phyloP scores from a whole-genome alignment of 2,329 filamentous ascomycete genomes.

The Trichoderma atroviride region DNA sequence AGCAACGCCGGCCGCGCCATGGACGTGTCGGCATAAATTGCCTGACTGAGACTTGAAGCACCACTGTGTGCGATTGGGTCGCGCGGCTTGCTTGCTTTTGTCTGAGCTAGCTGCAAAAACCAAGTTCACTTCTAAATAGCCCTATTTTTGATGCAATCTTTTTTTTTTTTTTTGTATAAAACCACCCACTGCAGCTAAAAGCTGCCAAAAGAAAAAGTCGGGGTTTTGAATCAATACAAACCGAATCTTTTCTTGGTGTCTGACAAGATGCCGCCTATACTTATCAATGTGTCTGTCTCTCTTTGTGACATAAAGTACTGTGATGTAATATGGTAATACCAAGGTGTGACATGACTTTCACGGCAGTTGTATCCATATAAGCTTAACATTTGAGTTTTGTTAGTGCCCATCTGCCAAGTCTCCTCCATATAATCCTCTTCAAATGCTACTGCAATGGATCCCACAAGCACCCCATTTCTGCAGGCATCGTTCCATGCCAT shows the following conservation, averaged over 20 bases:
- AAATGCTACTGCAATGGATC: not conserved
- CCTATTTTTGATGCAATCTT: not conserved
- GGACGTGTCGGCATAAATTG: slow-evolving; percentile 35
- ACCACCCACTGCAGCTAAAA: slow-evolving; percentile 6
- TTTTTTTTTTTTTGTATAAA: not conserved
- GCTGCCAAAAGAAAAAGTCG: slow-evolving; percentile 1
- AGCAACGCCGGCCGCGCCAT: slow-evolving; percentile 38
- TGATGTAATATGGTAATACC: not conserved
- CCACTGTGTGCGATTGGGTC: not conserved
- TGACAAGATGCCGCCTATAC: slow-evolving; percentile 15
- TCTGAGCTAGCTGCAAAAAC: slow-evolving; percentile 1
- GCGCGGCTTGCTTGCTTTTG: slow-evolving; percentile 6
- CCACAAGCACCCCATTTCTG: not conserved
- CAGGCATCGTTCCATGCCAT: not conserved
- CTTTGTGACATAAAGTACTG: not conserved
- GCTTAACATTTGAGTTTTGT: not conserved
- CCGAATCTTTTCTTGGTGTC: not conserved
- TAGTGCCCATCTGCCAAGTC: not conserved
- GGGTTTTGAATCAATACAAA: slow-evolving; percentile 13
- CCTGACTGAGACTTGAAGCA: not conserved
- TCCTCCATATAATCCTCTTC: not conserved
- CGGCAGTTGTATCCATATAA: not conserved
- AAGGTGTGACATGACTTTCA: not conserved
- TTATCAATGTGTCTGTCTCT: not conserved
- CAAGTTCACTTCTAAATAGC: slow-evolving; percentile 16